Conservation (phyloP, 2,329 filamentous ascomycete species). For the Fusarium sp. region DNA sequence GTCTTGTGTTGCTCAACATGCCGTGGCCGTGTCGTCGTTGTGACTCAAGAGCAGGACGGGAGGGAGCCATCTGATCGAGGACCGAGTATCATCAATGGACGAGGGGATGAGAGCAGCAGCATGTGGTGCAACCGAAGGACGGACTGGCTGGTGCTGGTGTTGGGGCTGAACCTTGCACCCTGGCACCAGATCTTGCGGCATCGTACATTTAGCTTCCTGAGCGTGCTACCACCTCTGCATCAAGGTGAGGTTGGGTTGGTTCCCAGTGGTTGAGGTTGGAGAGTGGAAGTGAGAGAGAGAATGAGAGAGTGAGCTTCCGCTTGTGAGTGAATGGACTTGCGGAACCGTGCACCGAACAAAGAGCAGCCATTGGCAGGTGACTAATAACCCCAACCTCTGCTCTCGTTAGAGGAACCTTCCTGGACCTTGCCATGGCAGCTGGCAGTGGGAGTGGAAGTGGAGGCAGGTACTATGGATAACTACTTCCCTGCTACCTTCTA, state of each 20-base stretch:
- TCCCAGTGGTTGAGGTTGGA: conserved; percentile 1
- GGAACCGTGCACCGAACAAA: conserved; percentile 2
- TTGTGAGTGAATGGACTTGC: background rate
- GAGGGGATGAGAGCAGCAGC: conserved; percentile 22
- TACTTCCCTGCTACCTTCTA: background rate
- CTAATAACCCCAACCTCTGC: conserved; percentile 6
- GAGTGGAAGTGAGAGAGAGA: background rate
- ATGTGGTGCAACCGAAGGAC: conserved; percentile 28
- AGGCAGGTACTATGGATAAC: conserved; percentile 1
- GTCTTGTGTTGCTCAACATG: conserved; percentile 35
- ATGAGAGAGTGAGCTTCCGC: background rate
- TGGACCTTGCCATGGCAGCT: background rate
- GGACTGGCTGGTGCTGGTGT: conserved; percentile 22
- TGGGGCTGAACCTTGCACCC: conserved; percentile 37
- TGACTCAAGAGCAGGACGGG: conserved; percentile 18
- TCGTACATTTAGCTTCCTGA: conserved; percentile 37
- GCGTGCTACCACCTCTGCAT: conserved; percentile 32
- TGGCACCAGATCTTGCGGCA: conserved; percentile 44
- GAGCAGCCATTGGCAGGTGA: conserved; percentile 1
- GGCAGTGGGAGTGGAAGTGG: background rate
- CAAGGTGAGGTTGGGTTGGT: background rate
- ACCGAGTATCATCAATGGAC: conserved; percentile 13
- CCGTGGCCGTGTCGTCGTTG: conserved; percentile 15
- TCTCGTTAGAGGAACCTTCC: background rate
- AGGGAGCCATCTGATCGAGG: conserved; percentile 27